Percentiles rank a stretch among this genome's conserved stretches.
Evolutionary conservation across 2,329 filamentous ascomycete genomes (phyloP).

Genomic region (Apiospora sp.): DNA sequence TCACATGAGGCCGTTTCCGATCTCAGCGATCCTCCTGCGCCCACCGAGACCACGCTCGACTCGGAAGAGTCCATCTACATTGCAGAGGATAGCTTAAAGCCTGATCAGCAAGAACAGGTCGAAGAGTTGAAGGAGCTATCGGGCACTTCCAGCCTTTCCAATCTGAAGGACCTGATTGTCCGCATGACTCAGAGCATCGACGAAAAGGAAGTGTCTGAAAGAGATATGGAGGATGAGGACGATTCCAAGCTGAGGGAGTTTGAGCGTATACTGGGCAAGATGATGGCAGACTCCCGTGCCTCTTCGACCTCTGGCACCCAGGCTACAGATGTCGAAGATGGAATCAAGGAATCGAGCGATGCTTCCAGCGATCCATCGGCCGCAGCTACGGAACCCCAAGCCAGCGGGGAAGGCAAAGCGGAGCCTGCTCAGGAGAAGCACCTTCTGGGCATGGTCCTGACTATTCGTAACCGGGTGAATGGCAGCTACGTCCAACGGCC

Average conservation of each 20-base stretch:
- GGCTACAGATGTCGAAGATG: slow-evolving; percentile 17
- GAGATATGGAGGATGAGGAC: slow-evolving; percentile 41
- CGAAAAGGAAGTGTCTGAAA: slow-evolving; percentile 35
- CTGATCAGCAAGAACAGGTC: slow-evolving; percentile 31
- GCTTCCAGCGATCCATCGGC: not conserved
- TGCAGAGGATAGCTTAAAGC: not conserved
- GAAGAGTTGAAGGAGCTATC: slow-evolving; percentile 30
- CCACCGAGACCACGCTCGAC: not conserved
- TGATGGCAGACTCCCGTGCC: slow-evolving; percentile 48
- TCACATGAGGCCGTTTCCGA: not conserved
- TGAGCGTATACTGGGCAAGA: slow-evolving; percentile 58
- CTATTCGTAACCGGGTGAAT: slow-evolving; percentile 76
- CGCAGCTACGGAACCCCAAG: not conserved
- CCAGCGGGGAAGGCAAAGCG: not conserved
- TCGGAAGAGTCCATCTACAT: not conserved
- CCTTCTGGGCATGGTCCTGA: slow-evolving; percentile 75
- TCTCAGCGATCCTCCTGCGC: not conserved
- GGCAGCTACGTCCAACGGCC: slow-evolving; percentile 70
- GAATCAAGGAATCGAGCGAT: not conserved
- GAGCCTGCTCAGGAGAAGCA: slow-evolving; percentile 36
- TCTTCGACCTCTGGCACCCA: not conserved
- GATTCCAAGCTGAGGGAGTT: slow-evolving; percentile 56
- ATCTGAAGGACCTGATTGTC: slow-evolving; percentile 56
- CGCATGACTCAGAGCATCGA: slow-evolving; percentile 58
- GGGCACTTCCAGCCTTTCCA: slow-evolving; percentile 38